Base-by-base conservation (phyloP, 164 flowering plant species). In the Stephania japonica region DNA sequence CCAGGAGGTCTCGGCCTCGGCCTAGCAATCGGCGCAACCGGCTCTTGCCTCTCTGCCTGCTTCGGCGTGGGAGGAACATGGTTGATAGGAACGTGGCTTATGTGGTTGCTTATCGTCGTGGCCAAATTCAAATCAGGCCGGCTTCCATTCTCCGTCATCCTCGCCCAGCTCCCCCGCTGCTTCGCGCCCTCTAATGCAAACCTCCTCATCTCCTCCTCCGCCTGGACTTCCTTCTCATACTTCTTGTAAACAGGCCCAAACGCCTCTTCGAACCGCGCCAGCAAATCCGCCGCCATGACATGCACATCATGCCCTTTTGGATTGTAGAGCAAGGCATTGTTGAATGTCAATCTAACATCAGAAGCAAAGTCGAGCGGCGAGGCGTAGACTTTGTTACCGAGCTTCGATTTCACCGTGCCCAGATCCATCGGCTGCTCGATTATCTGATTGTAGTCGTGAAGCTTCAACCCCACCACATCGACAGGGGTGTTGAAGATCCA, bases 351-450 rank as follows among this genome's bases (percentile, higher is more conserved):
- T 70, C 94, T 76, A 42, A 94, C 92, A 79, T 94, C 97, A 0
- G 87, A 73, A 0, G 96, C 94, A 38, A 94, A 91, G 9, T 90
- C 96, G 14, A 65, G 6, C 0, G 94, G 91, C 0, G 91, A 69
- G 0, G 47, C 38, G 49, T 92, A 94, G 14, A 82, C 18, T 70
- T 78, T 77, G 71, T 81, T 85, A 19, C 65, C 74, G 23, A 94
- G 73, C 32, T 81, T 93, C 44, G 79, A 38, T 66, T 90, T 91
- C 47, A 90, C 95, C 0, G 94, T 86, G 1, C 98, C 98, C 1
- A 94, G 86, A 88, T 94, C 98, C 98, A 94, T 94, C 8, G 98
- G 97, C 6, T 76, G 72, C 82, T 84, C 86, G 59, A 94, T 81
- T 14, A 94, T 87, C 78, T 81, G 80, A 44, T 82, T 61, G 72